Percentiles rank a stretch among this genome's conserved stretches.
phyloP scores from a whole-genome alignment of 768 basidiomycete species.

The Suillus spraguei region DNA sequence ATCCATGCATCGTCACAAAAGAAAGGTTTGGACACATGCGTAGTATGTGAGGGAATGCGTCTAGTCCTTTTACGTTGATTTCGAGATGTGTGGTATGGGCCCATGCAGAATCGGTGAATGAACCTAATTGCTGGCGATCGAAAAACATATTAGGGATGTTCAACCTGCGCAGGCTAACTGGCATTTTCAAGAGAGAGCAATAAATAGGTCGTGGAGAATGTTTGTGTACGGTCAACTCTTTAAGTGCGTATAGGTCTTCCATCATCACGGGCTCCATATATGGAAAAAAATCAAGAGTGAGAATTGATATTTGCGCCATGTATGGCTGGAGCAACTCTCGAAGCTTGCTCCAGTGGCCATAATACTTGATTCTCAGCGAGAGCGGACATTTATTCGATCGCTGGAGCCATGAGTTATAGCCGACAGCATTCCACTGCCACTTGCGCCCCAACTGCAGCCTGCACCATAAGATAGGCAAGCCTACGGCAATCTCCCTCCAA shows the following conservation, averaged over 20 bases:
- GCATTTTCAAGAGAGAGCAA: conserved; percentile 3
- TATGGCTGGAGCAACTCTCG: conserved; percentile 21
- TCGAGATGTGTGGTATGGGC: conserved; percentile 18
- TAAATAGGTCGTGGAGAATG: neutral
- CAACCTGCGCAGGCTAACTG: conserved; percentile 10
- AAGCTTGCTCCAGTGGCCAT: neutral
- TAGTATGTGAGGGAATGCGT: conserved; percentile 10
- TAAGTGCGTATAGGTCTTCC: conserved; percentile 18
- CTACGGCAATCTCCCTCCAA: conserved; percentile 43
- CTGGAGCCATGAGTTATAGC: neutral
- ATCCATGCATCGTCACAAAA: neutral
- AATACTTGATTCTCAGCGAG: neutral
- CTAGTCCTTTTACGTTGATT: conserved; percentile 5
- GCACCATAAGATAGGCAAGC: conserved; percentile 50
- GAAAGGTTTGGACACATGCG: neutral
- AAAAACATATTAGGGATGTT: neutral
- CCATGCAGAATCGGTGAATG: neutral
- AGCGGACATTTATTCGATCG: neutral
- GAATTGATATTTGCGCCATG: conserved; percentile 10
- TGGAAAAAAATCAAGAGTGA: neutral
- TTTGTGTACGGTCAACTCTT: conserved; percentile 18
- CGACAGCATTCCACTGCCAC: no score
- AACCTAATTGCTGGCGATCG: neutral
- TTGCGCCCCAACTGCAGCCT: conserved; percentile 5
- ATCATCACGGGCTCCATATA: neutral